Conservation (phyloP, 2,329 filamentous ascomycete species). For the Ceratocystiopsis brevicomis region DNA sequence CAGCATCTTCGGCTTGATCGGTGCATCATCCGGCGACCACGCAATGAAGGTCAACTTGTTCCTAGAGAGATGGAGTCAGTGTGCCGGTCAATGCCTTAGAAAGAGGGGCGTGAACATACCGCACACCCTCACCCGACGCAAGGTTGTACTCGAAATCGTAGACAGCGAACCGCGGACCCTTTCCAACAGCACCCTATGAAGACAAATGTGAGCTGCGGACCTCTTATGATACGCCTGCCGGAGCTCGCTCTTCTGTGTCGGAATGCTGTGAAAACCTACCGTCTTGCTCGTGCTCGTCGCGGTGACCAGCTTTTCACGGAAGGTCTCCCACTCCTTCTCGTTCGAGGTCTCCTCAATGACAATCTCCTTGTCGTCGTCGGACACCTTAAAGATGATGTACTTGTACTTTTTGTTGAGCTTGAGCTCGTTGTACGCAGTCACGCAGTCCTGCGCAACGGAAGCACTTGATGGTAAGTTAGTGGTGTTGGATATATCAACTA, state of each 20-base stretch:
- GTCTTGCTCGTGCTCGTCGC: conserved; percentile 54
- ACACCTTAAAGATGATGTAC: conserved; percentile 79
- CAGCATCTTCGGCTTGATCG: conserved; percentile 72
- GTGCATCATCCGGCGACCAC: conserved; percentile 68
- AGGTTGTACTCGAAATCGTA: conserved; percentile 70
- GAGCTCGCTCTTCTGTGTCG: no score
- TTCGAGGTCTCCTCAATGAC: conserved; percentile 56
- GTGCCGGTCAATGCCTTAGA: neutral
- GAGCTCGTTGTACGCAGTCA: conserved; percentile 55
- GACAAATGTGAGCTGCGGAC: no score
- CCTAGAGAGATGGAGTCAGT: conserved; percentile 18
- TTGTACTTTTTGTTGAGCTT: conserved; percentile 69
- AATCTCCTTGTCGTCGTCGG: conserved; percentile 66
- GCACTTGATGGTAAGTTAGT: conserved; percentile 32
- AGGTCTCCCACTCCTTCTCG: conserved; percentile 48
- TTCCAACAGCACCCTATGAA: conserved; percentile 33
- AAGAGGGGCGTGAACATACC: conserved; percentile 24
- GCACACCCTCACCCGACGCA: conserved; percentile 50
- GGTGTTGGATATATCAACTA: neutral
- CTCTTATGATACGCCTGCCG: no score
- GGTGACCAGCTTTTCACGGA: conserved; percentile 58
- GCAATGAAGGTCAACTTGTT: conserved; percentile 65
- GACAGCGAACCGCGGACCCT: conserved; percentile 62
- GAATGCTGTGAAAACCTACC: conserved; percentile 23
- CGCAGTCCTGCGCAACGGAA: conserved; percentile 53